phyloP scores from a whole-genome alignment of 306 rosid species.

The Mimosa pudica region DNA sequence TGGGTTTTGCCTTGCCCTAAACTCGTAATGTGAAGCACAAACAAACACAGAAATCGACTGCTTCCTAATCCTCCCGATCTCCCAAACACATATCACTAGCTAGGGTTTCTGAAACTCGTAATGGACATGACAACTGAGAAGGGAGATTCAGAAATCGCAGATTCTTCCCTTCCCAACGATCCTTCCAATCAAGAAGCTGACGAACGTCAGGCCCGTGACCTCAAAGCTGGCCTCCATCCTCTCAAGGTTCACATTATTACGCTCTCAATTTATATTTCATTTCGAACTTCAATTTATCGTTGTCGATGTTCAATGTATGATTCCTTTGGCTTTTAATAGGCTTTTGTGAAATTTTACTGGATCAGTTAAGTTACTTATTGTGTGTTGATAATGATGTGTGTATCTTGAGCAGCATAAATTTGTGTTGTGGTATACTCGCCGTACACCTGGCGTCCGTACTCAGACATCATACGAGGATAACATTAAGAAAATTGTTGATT shows the following conservation, averaged over 20 bases:
- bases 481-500: constrained; percentile 86
- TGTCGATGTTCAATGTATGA: too few relatives aligned
- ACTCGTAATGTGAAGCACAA: not conserved
- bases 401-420: constrained; percentile 61
- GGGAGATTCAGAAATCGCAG: constrained; percentile 13
- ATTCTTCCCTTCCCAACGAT: constrained; percentile 3
- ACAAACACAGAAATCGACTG: not conserved
- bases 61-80: not conserved
- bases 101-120: not conserved
- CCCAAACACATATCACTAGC: not conserved
- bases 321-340: not conserved
- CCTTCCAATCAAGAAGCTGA: not conserved
- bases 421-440: constrained; percentile 94
- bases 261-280: too few relatives aligned
- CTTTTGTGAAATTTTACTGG: constrained; percentile 17
- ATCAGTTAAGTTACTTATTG: constrained; percentile 16
- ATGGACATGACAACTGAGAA: constrained; percentile 12
- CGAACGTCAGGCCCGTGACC: constrained; percentile 24
- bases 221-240: constrained; percentile 31
- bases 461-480: constrained; percentile 91
- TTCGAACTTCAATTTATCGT: too few relatives aligned
- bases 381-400: constrained; percentile 19
- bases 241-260: not conserved
- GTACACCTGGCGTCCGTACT: constrained; percentile 82
- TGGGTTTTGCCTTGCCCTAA: too few relatives aligned